Conservation (phyloP, 2,329 filamentous ascomycete species). For the Bimuria novae-zelandiae region DNA sequence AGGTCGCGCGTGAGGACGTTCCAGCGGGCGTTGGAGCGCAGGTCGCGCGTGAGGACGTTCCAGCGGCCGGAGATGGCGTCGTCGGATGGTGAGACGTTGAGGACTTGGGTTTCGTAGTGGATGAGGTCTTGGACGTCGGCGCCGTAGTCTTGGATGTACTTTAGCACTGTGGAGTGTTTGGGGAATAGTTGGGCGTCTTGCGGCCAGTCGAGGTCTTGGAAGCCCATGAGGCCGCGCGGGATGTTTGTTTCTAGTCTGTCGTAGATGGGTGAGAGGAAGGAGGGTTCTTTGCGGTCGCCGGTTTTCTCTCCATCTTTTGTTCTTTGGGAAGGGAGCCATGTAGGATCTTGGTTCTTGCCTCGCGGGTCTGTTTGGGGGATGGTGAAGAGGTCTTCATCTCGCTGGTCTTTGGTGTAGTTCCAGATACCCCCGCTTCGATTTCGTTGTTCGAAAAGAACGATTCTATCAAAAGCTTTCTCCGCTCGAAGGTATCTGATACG, state of each 20-base stretch:
- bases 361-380: conserved; percentile 71
- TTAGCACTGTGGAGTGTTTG: conserved; percentile 68
- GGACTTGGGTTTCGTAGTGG: conserved; percentile 71
- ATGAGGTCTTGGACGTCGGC: conserved; percentile 69
- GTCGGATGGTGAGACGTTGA: conserved; percentile 55
- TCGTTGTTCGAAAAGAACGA: conserved; percentile 84
- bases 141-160: conserved; percentile 76
- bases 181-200: conserved; percentile 73
- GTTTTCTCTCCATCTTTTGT: conserved; percentile 1
- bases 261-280: conserved; percentile 85
- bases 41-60: conserved; percentile 61
- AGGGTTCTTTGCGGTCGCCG: conserved; percentile 48
- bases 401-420: conserved; percentile 69
- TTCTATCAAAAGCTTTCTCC: conserved; percentile 69
- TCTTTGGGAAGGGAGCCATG: background rate
- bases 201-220: conserved; percentile 71
- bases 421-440: conserved; percentile 79
- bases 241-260: conserved; percentile 85
- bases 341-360: conserved; percentile 65
- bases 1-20: conserved; percentile 60
- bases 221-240: conserved; percentile 78
- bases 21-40: too few relatives aligned
- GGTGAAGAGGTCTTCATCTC: conserved; percentile 51
- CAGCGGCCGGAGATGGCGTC: conserved; percentile 51
- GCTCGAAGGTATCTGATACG: conserved; percentile 68